Percentiles rank a stretch among this genome's conserved stretches.
phyloP scores from a whole-genome alignment of 2,329 filamentous ascomycete species.

The Penicillium sp. region DNA sequence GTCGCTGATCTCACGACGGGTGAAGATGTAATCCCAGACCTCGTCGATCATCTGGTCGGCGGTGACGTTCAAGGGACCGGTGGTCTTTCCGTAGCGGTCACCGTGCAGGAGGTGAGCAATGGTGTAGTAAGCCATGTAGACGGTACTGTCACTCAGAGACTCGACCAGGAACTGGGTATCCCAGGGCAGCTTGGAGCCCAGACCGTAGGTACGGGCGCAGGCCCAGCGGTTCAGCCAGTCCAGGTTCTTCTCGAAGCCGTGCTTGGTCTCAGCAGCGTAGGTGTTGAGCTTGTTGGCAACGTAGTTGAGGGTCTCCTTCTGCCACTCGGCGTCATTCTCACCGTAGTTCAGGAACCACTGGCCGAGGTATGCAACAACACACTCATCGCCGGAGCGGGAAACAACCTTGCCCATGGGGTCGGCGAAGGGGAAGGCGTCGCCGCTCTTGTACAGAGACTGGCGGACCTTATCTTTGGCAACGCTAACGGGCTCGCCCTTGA shows the following conservation, averaged over 20 bases:
- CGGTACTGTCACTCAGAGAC: conserved; percentile 86
- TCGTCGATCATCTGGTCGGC: conserved; percentile 91
- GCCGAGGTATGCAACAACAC: conserved; percentile 89
- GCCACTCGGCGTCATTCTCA: conserved; percentile 80
- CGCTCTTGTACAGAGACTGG: conserved; percentile 74
- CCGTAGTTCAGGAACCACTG: conserved; percentile 99
- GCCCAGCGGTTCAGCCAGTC: conserved; percentile 97
- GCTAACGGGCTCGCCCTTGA: conserved; percentile 84
- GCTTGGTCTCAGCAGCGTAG: conserved; percentile 76
- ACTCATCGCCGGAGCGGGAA: conserved; percentile 87
- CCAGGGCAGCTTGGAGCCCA: conserved; percentile 95
- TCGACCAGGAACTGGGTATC: conserved; percentile 90
- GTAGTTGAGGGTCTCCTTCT: conserved; percentile 73
- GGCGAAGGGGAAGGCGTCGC: conserved; percentile 86
- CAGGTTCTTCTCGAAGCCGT: conserved; percentile 82
- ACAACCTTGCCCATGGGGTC: conserved; percentile 92
- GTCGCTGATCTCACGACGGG: conserved; percentile 71
- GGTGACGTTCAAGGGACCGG: conserved; percentile 71
- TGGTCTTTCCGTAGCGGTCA: conserved; percentile 81
- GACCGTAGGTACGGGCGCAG: conserved; percentile 86
- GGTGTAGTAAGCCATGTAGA: conserved; percentile 75
- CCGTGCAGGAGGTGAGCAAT: conserved; percentile 72
- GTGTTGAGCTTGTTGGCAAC: conserved; percentile 78
- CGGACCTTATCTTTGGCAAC: conserved; percentile 85
- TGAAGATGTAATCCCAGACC: conserved; percentile 96